A percentile compares a stretch with the other conserved stretches of the same genome.
These are phyloP conservation scores for Coleophoma crateriformis DNA, from an alignment of 2,329 filamentous ascomycete genomes.

Conservation along the genomic window DNA sequence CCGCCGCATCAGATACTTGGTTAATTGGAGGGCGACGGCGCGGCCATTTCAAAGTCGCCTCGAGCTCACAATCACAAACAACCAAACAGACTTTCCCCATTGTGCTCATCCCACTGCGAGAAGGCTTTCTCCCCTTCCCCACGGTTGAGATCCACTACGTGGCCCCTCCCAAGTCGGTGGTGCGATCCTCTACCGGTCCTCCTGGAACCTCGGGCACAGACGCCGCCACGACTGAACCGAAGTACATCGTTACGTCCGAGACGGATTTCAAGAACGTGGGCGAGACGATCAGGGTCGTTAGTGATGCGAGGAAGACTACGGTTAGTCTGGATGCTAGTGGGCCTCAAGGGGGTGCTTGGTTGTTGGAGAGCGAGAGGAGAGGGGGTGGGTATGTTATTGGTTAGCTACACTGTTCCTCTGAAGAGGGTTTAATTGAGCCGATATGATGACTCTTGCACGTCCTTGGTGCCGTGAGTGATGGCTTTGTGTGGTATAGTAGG, in stretches of 20 bases:
- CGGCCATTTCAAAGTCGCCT: constrained; percentile 66
- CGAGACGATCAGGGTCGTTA: constrained; percentile 69
- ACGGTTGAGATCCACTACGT: constrained; percentile 63
- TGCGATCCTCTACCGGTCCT: constrained; percentile 12
- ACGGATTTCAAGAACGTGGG: constrained; percentile 75
- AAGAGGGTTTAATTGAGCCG: too few species aligned
- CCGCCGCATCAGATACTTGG: constrained; percentile 71
- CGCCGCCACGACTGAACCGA: constrained; percentile 12
- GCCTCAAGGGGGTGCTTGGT: constrained; percentile 57
- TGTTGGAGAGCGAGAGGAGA: constrained; percentile 54
- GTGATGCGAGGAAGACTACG: constrained; percentile 66
- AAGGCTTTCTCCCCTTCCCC: constrained; percentile 75
- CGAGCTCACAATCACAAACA: constrained; percentile 34
- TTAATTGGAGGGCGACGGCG: constrained; percentile 77
- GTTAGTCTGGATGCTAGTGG: constrained; percentile 66
- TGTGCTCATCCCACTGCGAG: constrained; percentile 72
- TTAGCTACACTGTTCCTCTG: neutral
- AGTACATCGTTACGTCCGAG: constrained; percentile 54
- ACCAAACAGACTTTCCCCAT: constrained; percentile 55
- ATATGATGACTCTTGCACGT: too few species aligned
- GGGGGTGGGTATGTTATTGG: constrained; percentile 7
- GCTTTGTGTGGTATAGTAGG: too few species aligned
- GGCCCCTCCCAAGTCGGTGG: constrained; percentile 37
- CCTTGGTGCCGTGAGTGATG: too few species aligned
- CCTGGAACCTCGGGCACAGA: constrained; percentile 12